Evolutionary conservation across 805 yeast species (phyloP), one percentile per base, ranked within the genome.

Genomic region (Lipomyces sp.): DNA sequence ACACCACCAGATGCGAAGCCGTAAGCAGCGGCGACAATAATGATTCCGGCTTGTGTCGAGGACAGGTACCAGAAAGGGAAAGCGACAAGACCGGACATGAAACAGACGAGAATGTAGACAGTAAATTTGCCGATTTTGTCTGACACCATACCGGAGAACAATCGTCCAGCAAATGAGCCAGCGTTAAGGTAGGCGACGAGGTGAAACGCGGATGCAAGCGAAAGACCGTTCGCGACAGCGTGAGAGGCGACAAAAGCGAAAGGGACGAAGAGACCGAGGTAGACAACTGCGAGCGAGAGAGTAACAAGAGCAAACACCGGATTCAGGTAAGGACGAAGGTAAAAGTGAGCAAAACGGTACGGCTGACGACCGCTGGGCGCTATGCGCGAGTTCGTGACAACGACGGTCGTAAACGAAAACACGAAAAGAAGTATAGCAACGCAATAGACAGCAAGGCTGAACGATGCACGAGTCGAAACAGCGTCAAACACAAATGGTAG

Each of bases 401-500:
- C 30, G 13, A 72, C 72, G 37, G 78, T 64, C 15, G 75, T 57
- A 6, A 64, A 59, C n/a, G 72, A 62, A 15, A 78, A 77, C 0
- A 68, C 78, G 18, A 79, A 69, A 55, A 81, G 76, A n/a, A 84
- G 74, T 65, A 85, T 80, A 0, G 84, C 84, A 59, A 85, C 75
- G 24, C 80, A 77, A 60, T 87, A 77, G 56, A 83, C 79, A 1
- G 86, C 82, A 87, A 87, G 84, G 7, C 76, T 78, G 69, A 83
- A 85, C 0, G 88, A 87, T 24, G 83, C 78, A n/a, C 74, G 71
- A 6, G 72, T 64, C 60, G 81, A 80, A 53, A 84, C 74, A 30
- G 74, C 74, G 59, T 82, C 78, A 32, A 84, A 78, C 78, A 82
- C 77, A 57, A 83, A 75, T 15, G 87, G 85, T 72, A 82, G 83